Percentiles rank a stretch among this genome's conserved stretches.
These are phyloP conservation scores for Glaciozyma antarctica DNA, from an alignment of 768 basidiomycete genomes.

Conservation along the genomic window DNA sequence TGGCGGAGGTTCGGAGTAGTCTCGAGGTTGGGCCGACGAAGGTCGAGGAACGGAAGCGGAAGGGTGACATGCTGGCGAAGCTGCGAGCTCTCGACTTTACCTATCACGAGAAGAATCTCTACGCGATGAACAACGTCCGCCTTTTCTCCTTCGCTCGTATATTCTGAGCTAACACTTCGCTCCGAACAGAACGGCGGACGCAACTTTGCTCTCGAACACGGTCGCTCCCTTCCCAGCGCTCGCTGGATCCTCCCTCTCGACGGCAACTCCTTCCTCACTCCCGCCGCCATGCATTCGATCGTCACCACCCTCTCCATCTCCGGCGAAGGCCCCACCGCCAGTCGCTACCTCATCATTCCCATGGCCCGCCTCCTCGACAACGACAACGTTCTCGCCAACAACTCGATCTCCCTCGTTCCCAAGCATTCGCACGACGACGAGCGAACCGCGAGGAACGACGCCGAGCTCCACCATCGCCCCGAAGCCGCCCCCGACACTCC, in stretches of 20 bases:
- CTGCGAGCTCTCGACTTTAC: constrained; percentile 36
- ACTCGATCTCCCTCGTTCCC: constrained; percentile 26
- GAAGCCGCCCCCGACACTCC: constrained; percentile 29
- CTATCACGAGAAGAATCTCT: constrained; percentile 37
- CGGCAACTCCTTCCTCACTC: constrained; percentile 38
- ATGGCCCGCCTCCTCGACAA: constrained; percentile 37
- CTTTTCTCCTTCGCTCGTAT: not conserved
- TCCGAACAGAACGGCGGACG: constrained; percentile 35
- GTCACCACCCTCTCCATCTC: constrained; percentile 30
- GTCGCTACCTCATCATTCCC: constrained; percentile 34
- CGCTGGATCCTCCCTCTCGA: constrained; percentile 37
- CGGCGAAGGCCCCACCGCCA: constrained; percentile 28
- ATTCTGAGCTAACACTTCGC: too few species aligned
- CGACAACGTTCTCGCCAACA: constrained; percentile 29
- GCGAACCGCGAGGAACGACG: constrained; percentile 20
- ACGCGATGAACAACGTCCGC: constrained; percentile 37
- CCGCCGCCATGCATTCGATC: constrained; percentile 33
- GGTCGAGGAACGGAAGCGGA: constrained; percentile 8
- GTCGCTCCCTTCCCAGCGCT: constrained; percentile 31
- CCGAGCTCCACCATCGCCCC: constrained; percentile 17
- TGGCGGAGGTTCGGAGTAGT: not conserved
- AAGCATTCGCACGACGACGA: constrained; percentile 9
- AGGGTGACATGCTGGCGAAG: constrained; percentile 17
- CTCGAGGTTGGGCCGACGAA: constrained; percentile 2
- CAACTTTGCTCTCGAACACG: constrained; percentile 35